Evolutionary conservation across 352 stramenopile genomes (phyloP), one percentile per base, ranked within the genome.

Genomic region (Phytophthora pini): DNA sequence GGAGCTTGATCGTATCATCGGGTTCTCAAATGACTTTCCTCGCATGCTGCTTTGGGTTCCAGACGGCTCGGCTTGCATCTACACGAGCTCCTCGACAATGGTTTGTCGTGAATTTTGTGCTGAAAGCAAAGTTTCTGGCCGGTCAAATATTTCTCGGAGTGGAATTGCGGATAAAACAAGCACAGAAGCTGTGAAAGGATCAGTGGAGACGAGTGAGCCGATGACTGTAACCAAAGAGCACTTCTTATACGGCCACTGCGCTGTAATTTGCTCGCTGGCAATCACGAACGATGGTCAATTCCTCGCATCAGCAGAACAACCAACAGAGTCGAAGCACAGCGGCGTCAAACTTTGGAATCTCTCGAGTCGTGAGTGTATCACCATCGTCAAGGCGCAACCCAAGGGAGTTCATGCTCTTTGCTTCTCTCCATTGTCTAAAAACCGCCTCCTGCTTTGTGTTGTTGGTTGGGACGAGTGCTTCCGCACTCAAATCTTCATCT

Each of bases 401-500:
- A 82, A 74, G 47, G 79, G 67, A 12, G 61, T 93, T 13, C 65
- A 87, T 29, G 61, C 65, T 0, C 63, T 94, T 0, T 74, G 70
- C 12, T 93, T 93, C 50, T 86, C 78, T 8, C 49, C 61, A 7
- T n/a, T 22, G 26, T 68, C 8, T 40, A 77, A 65, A 41, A 32
- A 31, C 4, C 74, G 46, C 2, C 50, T 71, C 27, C n/a, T 80
- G 8, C 68, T 94, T 0, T 93, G 84, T 26, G 73, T 57, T 34
- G 87, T 93, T 2, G 87, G 87, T 27, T 66, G 70, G 0, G 85
- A 94, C 49, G 82, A 84, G 24, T 80, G 76, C 12, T 80, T 76
- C 24, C 84, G 87, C 2, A 93, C 83, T 2, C 83, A 93, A 56
- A 77, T 96, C 20, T 76, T 82, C n/a, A 67, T 95, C 4, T 96